These are phyloP conservation scores for Debaryomyces robertsiae DNA, from an alignment of 1,139 yeast species.

Conservation along the genomic window DNA sequence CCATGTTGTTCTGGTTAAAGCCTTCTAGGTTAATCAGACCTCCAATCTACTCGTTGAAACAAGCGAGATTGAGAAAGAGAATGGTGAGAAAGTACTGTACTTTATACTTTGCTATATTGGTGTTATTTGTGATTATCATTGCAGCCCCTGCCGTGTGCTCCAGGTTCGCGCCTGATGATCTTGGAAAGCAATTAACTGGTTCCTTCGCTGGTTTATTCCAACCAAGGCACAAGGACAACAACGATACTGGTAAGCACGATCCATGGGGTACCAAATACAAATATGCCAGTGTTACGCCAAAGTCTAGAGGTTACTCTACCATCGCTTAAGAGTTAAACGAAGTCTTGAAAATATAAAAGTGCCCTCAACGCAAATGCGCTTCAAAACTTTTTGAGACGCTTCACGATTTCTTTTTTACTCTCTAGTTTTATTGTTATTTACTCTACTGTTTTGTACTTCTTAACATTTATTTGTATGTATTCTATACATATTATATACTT, in stretches of 20 bases:
- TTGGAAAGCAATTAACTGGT: constrained; percentile 39
- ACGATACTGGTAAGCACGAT: constrained; percentile 73
- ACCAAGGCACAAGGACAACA: constrained; percentile 78
- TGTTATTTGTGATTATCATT: constrained; percentile 72
- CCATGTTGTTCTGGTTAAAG: constrained; percentile 98
- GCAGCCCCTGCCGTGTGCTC: constrained; percentile 92
- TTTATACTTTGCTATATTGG: constrained; percentile 71
- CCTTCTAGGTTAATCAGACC: constrained; percentile 98
- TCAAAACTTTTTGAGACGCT: no score
- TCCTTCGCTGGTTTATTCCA: constrained; percentile 78
- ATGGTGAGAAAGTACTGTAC: constrained; percentile 95
- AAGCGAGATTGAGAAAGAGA: constrained; percentile 96
- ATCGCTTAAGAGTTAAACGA: constrained; percentile 42
- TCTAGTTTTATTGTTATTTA: constrained; percentile 1
- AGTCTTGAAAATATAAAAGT: background rate
- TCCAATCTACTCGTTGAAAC: constrained; percentile 96
- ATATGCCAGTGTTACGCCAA: constrained; percentile 52
- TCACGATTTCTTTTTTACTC: no score
- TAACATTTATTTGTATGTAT: constrained; percentile 3
- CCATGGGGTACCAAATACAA: constrained; percentile 46
- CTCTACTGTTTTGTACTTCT: constrained; percentile 4
- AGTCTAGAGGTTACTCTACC: constrained; percentile 61
- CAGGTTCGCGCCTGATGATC: constrained; percentile 31
- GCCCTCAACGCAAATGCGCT: background rate
- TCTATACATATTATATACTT: constrained; percentile 9